A percentile compares a stretch with the other conserved stretches of the same genome.
phyloP scores from a whole-genome alignment of 1,284 basidiomycete genomes.

The Laetiporus sulphureus region DNA sequence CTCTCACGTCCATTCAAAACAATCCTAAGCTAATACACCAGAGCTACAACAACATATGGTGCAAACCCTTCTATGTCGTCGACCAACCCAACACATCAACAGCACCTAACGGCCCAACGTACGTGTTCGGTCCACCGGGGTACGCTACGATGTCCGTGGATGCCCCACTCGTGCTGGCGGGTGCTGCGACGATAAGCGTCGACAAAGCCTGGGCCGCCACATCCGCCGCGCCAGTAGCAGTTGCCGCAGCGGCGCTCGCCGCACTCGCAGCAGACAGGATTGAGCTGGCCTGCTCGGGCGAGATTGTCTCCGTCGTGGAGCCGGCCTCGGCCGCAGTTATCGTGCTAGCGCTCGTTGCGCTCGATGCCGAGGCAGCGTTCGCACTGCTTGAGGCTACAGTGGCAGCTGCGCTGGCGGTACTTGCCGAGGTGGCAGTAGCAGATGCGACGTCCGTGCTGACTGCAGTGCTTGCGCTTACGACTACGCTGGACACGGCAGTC shows the following conservation, averaged over 20 bases:
- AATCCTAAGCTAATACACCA: too few species aligned
- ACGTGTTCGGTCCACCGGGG: conserved; percentile 30
- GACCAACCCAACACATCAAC: conserved; percentile 24
- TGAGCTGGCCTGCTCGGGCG: conserved; percentile 15
- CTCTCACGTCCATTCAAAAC: too few species aligned
- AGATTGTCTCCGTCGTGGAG: conserved; percentile 10
- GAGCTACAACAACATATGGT: too few species aligned
- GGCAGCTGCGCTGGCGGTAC: neutral
- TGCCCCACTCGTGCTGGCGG: neutral
- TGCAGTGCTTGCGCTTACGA: neutral
- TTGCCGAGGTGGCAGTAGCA: neutral
- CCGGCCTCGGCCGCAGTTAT: neutral
- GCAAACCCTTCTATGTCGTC: too few species aligned
- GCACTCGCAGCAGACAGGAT: conserved; percentile 14
- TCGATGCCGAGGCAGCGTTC: conserved; percentile 6
- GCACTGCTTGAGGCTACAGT: neutral
- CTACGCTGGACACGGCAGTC: neutral
- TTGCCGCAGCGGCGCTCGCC: neutral
- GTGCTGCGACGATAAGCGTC: neutral
- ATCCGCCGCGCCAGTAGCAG: neutral
- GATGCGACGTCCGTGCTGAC: neutral
- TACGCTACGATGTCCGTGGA: conserved; percentile 10
- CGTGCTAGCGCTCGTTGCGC: neutral
- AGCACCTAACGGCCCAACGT: conserved; percentile 36
- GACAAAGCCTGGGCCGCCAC: neutral